Evolutionary conservation across 2,329 filamentous ascomycete species (phyloP), one percentile per base, ranked within the genome.

Genomic region (Conoideocrella luteorostrata): DNA sequence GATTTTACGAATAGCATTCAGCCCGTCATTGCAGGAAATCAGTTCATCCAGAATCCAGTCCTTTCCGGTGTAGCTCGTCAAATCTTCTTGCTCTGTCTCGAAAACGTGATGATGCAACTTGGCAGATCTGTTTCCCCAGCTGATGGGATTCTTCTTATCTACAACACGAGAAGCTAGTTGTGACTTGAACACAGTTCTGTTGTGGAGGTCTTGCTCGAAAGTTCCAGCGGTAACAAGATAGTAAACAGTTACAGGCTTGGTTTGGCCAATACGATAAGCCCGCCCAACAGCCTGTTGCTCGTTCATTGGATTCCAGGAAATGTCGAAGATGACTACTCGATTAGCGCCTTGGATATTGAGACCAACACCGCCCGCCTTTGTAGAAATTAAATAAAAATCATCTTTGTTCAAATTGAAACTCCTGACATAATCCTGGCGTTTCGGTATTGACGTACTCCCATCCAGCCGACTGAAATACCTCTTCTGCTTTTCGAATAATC

Each of bases 211-310:
- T 32, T 84, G 78, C 59, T 96, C 89, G 52, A 84, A 89, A 0
- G 88, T 93, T 2, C 88, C 89, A 2, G 81, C 86, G 10, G 80
- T 70, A 21, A 89, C 69, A 49, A 96, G 80, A 15, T 85, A 84
- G 63, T 96, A 96, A 2, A 96, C 88, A 57, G 78, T 90, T 1
- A 95, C 89, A 1, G 77, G 72, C 54, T 90, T 93, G 29, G 66
- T 69, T 61, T 96, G 90, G 0, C 89, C 88, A 26, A 96, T 77
- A 1, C 90, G 86, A 62, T 93, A 95, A 0, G 87, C 84, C 42
- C 90, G 77, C 2, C 88, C 90, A 40, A 95, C 79, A 2, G 90
- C 90, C 63, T 96, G 90, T 55, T 89, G 83, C 61, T 95, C 90
- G 57, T 82, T 74, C 5, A 81, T 75, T 0, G 90, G 90, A 50